These are phyloP conservation scores for Limonium bicolor DNA, from an alignment of 148 eudicot species.

Conservation along the genomic window DNA sequence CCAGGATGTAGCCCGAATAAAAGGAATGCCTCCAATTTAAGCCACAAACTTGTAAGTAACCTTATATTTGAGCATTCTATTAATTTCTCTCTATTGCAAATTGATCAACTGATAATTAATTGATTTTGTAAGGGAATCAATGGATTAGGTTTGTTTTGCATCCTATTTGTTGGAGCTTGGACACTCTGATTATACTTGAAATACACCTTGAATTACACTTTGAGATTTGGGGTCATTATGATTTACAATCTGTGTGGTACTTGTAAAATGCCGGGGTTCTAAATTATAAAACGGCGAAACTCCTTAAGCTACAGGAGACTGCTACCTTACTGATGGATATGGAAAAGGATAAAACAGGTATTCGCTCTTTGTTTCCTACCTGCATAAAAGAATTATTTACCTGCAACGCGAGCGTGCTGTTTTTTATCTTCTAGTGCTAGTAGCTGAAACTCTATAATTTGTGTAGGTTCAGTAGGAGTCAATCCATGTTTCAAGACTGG, in stretches of 20 bases:
- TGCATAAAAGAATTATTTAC: too few species aligned
- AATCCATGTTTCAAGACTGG: conserved; percentile 9
- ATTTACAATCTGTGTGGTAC: conserved; percentile 21
- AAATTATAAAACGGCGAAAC: conserved; percentile 24
- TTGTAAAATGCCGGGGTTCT: conserved; percentile 29
- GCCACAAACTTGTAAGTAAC: conserved; percentile 12
- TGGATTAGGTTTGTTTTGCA: background rate
- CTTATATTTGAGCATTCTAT: background rate
- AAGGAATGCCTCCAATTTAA: conserved; percentile 4
- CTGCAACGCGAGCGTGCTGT: too few species aligned
- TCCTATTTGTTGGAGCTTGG: too few species aligned
- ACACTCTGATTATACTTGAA: too few species aligned
- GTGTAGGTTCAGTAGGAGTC: conserved; percentile 19
- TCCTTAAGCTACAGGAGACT: conserved; percentile 47
- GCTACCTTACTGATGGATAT: conserved; percentile 47
- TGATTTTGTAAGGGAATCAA: background rate
- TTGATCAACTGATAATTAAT: too few species aligned
- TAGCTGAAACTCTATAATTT: background rate
- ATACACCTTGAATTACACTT: background rate
- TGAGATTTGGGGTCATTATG: background rate
- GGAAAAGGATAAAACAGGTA: conserved; percentile 26
- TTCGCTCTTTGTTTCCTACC: too few species aligned
- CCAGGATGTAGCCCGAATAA: background rate
- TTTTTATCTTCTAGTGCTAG: background rate
- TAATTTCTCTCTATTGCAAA: too few species aligned